phyloP scores from a whole-genome alignment of 257 asterid genomes.

The Solanum paucissectum region DNA sequence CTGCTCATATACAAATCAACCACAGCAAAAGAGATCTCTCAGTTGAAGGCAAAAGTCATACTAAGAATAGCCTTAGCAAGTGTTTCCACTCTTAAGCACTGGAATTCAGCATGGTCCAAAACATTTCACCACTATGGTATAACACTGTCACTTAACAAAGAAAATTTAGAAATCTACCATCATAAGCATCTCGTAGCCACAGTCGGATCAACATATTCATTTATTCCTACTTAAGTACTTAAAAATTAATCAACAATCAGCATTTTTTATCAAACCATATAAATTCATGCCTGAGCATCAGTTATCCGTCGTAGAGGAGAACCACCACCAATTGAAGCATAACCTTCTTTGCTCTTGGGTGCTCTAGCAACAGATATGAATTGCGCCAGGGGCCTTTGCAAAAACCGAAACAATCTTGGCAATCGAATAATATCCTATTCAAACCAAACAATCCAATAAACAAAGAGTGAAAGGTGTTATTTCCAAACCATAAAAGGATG shows the following conservation, averaged over 20 bases:
- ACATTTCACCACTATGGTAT: neutral
- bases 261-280: neutral
- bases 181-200: neutral
- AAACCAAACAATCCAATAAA: slow-evolving; percentile 10
- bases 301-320: slow-evolving; percentile 98
- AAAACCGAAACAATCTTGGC: slow-evolving; percentile 89
- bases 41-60: neutral
- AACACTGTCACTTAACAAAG: neutral
- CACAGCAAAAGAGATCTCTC: neutral
- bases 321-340: slow-evolving; percentile 99
- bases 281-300: slow-evolving; percentile 74
- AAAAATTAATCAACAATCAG: neutral
- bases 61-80: neutral
- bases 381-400: slow-evolving; percentile 92
- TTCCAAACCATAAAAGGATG: neutral
- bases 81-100: neutral
- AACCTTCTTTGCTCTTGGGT: slow-evolving; percentile 96
- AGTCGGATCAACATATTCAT: neutral
- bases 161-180: neutral
- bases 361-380: slow-evolving; percentile 92
- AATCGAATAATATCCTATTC: slow-evolving; percentile 87
- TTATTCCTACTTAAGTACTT: neutral
- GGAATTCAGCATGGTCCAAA: neutral
- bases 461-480: neutral
- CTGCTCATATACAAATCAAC: neutral